Evolutionary conservation across 129 eudicot species (phyloP).

Genomic region (Helianthus annuus): DNA sequence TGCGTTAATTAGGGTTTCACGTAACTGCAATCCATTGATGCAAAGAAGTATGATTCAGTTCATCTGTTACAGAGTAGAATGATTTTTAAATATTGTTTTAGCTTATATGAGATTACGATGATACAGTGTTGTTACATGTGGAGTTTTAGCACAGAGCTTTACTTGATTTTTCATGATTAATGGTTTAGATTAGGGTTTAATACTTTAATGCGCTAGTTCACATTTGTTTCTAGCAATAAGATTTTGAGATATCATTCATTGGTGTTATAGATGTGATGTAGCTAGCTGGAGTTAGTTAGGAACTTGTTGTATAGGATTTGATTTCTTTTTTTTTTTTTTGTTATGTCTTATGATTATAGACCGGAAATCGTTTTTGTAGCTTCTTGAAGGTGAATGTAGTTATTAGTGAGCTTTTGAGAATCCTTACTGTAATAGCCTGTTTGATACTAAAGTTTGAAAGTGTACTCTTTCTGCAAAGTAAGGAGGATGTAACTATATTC

Average conservation of each 20-base stretch:
- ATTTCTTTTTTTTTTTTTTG: neutral
- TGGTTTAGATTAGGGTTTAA: neutral
- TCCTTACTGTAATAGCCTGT: conserved; percentile 3
- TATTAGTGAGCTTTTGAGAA: neutral
- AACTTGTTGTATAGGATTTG: conserved; percentile 14
- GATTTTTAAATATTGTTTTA: conserved; percentile 15
- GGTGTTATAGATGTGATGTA: conserved; percentile 14
- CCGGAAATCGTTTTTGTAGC: neutral
- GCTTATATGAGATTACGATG: conserved; percentile 9
- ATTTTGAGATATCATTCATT: neutral
- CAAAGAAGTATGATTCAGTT: conserved; percentile 4
- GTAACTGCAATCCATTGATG: conserved; percentile 4
- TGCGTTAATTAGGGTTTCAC: conserved; percentile 33
- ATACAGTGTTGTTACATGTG: conserved; percentile 4
- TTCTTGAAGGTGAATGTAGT: neutral
- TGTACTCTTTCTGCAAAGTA: neutral
- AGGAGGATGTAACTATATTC: neutral
- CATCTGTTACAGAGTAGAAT: neutral
- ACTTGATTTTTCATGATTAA: conserved; percentile 5
- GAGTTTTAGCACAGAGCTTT: conserved; percentile 17
- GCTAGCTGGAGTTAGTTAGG: conserved; percentile 13
- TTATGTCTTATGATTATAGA: neutral
- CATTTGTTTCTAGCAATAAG: neutral
- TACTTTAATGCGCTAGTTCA: conserved; percentile 2
- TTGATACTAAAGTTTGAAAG: neutral